A percentile compares a stretch with the other conserved stretches of the same genome.
Evolutionary conservation across 495 filamentous ascomycete species (phyloP).

Genomic region (Hamigera avellanea): DNA sequence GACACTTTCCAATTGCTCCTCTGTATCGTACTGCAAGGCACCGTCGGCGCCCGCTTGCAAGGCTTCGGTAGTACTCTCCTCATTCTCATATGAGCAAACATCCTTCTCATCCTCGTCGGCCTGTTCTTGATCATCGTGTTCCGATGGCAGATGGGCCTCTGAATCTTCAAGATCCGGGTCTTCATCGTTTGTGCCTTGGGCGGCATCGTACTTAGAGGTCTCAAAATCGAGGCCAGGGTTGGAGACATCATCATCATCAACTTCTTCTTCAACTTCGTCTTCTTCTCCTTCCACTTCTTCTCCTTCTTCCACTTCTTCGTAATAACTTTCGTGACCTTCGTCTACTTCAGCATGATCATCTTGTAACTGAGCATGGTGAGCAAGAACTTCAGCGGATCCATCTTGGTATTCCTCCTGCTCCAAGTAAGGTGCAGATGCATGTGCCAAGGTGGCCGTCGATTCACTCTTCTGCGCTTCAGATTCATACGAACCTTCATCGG

Average conservation of each 20-base stretch:
- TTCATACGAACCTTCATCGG: neutral
- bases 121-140: constrained; percentile 2
- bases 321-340: constrained; percentile 6
- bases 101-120: constrained; percentile 4
- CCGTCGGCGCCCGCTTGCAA: constrained; percentile 10
- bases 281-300: too few relatives aligned
- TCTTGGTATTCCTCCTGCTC: constrained; percentile 4
- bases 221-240: too few relatives aligned
- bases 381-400: constrained; percentile 5
- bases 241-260: constrained; percentile 4
- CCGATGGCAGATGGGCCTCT: constrained; percentile 3
- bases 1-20: constrained; percentile 7
- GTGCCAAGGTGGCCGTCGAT: constrained; percentile 20
- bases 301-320: constrained; percentile 10
- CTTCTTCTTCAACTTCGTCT: constrained; percentile 7
- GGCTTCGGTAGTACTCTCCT: constrained; percentile 9
- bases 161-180: constrained; percentile 7
- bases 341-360: constrained; percentile 7
- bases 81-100: constrained; percentile 9
- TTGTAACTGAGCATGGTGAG: neutral
- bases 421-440: constrained; percentile 6
- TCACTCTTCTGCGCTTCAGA: constrained; percentile 19
- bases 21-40: constrained; percentile 5
- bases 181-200: constrained; percentile 9
- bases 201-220: constrained; percentile 6